These are phyloP conservation scores for Platanus orientalis DNA, from an alignment of 164 flowering plant genomes.

Conservation along the genomic window DNA sequence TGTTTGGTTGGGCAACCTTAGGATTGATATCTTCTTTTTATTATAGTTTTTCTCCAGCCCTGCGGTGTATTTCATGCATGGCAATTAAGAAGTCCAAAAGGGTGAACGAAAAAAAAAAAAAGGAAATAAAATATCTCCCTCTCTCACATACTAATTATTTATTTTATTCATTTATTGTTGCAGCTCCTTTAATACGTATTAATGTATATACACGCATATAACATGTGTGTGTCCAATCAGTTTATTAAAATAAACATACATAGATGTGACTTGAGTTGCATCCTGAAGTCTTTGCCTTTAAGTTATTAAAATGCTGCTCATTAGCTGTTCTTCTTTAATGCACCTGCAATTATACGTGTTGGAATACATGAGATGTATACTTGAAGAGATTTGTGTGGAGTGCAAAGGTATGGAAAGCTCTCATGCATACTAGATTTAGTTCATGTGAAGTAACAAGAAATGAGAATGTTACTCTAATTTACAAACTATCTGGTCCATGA, in stretches of 20 bases:
- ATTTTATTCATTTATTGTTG: no score
- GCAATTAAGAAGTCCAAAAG: background rate
- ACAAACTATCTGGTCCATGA: constrained; percentile 4
- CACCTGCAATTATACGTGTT: background rate
- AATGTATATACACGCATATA: no score
- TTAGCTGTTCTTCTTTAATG: background rate
- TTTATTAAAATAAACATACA: no score
- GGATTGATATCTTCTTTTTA: background rate
- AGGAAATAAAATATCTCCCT: background rate
- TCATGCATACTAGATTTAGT: background rate
- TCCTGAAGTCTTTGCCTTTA: background rate
- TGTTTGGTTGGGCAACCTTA: constrained; percentile 13
- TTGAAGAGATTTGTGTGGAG: background rate
- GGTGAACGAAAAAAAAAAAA: no score
- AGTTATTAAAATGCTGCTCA: background rate
- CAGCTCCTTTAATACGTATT: no score
- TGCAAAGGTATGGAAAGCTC: no score
- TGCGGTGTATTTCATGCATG: no score
- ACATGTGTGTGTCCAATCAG: no score
- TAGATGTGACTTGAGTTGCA: no score
- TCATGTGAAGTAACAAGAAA: constrained; percentile 7
- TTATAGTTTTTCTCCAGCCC: background rate
- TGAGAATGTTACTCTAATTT: constrained; percentile 6
- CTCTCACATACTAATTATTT: no score
- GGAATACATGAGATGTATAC: background rate